phyloP scores from a whole-genome alignment of 2,329 filamentous ascomycete species.

The Ophiostoma populinum region DNA sequence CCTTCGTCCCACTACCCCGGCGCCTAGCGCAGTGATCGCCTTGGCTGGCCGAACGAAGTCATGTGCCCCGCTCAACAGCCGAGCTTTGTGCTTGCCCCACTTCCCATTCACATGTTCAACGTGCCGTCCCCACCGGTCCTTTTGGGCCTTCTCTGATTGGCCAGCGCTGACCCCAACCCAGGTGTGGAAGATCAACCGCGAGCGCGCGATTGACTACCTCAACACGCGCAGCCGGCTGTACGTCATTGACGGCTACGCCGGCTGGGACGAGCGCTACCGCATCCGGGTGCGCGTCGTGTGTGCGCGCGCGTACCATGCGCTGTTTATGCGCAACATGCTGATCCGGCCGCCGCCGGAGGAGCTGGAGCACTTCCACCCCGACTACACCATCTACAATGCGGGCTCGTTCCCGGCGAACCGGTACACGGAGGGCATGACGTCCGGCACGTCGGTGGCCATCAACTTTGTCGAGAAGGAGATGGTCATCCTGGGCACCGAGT shows the following conservation, averaged over 20 bases:
- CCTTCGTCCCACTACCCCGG: constrained; percentile 7
- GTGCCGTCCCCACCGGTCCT: too few species aligned
- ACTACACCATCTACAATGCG: constrained; percentile 99
- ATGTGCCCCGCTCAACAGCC: too few species aligned
- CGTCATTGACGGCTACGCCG: constrained; percentile 90
- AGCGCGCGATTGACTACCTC: constrained; percentile 96
- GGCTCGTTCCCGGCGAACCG: constrained; percentile 97
- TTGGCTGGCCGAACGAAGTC: too few species aligned
- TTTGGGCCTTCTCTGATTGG: too few species aligned
- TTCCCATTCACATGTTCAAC: constrained; percentile 4
- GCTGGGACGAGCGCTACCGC: constrained; percentile 96
- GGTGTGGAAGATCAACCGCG: constrained; percentile 99
- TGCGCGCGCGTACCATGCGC: constrained; percentile 95
- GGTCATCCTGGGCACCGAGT: constrained; percentile 98
- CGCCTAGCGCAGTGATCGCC: constrained; percentile 8
- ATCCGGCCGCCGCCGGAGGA: constrained; percentile 85
- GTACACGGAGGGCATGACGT: constrained; percentile 97
- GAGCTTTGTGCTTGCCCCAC: constrained; percentile 2
- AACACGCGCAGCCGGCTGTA: constrained; percentile 99
- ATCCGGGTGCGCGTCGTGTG: constrained; percentile 97
- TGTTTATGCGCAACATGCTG: constrained; percentile 99
- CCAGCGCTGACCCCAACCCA: too few species aligned
- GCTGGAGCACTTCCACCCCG: constrained; percentile 92
- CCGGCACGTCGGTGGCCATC: constrained; percentile 90
- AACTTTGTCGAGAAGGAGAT: constrained; percentile 99